A percentile compares a stretch with the other conserved stretches of the same genome.
Evolutionary conservation across 2,329 filamentous ascomycete species (phyloP).

Genomic region (Cladorrhinum sp.): DNA sequence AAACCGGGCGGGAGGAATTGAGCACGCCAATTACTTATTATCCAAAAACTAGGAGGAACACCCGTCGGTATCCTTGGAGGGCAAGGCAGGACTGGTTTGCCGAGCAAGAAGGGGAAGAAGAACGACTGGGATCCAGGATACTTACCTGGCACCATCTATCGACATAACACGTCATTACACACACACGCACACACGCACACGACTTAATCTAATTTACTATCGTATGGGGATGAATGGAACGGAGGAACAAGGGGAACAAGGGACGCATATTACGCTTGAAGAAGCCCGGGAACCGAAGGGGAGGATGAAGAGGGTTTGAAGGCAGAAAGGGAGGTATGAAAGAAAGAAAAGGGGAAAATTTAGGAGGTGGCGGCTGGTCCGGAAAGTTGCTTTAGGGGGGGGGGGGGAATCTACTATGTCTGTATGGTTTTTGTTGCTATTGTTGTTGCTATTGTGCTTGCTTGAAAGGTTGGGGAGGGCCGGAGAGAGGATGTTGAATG

Average conservation of each 20-base stretch:
- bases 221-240: not conserved
- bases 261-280: not conserved
- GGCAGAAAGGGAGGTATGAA: not conserved
- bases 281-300: not conserved
- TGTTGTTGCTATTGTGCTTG: too few species aligned
- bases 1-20: too few species aligned
- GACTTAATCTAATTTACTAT: slow-evolving; percentile 9
- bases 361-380: not conserved
- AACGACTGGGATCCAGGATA: not conserved
- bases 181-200: not conserved
- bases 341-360: not conserved
- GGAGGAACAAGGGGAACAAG: not conserved
- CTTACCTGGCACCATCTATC: not conserved
- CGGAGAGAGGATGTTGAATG: too few species aligned
- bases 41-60: too few species aligned
- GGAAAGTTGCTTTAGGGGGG: not conserved
- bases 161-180: not conserved
- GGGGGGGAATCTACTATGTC: not conserved
- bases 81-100: too few species aligned
- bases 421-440: not conserved
- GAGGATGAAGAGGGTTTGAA: not conserved
- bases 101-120: too few species aligned
- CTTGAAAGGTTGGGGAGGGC: not conserved
- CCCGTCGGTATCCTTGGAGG: too few species aligned
- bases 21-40: too few species aligned